A percentile compares a stretch with the other conserved stretches of the same genome.
Conservation (phyloP, 768 basidiomycete species). For the Solioccasus polychromus region DNA sequence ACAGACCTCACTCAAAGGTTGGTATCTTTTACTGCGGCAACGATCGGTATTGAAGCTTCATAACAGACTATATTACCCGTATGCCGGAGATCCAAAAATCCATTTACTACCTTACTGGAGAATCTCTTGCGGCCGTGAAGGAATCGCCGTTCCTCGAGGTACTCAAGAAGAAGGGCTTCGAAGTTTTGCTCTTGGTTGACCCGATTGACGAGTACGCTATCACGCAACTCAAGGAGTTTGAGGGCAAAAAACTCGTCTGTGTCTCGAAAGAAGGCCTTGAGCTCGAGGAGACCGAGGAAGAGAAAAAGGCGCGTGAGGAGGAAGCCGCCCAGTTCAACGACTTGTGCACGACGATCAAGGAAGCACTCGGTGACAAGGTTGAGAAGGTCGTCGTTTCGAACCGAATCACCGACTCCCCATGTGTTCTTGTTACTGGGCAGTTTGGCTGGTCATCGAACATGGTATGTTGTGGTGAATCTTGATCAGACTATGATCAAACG, state of each 20-base stretch:
- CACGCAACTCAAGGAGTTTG: conserved; percentile 99
- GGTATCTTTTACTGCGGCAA: conserved; percentile 10
- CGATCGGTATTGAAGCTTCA: neutral
- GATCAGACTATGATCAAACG: neutral
- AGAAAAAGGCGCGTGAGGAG: conserved; percentile 88
- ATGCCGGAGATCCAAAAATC: conserved; percentile 99
- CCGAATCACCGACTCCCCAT: conserved; percentile 96
- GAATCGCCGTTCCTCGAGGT: conserved; percentile 99
- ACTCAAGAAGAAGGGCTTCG: conserved; percentile 99
- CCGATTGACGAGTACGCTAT: conserved; percentile 99
- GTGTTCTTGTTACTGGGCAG: conserved; percentile 96
- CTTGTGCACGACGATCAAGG: conserved; percentile 94
- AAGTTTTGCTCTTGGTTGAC: conserved; percentile 95
- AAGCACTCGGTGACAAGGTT: conserved; percentile 97
- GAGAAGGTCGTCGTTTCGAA: conserved; percentile 99
- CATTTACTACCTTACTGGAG: conserved; percentile 99
- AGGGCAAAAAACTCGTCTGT: conserved; percentile 94
- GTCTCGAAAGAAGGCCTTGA: conserved; percentile 99
- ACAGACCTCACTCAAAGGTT: conserved; percentile 90
- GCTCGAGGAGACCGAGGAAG: conserved; percentile 97
- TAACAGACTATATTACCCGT: conserved; percentile 93
- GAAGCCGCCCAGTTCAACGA: conserved; percentile 82
- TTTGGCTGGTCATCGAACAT: conserved; percentile 99
- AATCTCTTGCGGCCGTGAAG: conserved; percentile 84
- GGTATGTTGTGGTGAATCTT: conserved; percentile 42